Evolutionary conservation across 768 basidiomycete genomes (phyloP).

Genomic region (Trametes punicea): DNA sequence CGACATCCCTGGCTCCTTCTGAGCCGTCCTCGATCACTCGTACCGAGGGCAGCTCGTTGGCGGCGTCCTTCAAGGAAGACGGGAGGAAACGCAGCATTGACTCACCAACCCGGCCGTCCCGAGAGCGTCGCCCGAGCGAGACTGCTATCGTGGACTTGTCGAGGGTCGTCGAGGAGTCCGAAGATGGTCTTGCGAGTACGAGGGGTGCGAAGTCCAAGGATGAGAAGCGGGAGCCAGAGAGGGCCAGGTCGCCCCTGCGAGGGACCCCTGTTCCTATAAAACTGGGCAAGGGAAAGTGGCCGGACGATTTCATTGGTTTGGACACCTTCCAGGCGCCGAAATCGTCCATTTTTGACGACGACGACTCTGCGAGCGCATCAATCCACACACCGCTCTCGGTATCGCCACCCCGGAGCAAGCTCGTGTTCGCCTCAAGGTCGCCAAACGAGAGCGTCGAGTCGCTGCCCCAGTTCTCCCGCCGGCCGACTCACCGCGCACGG

Average conservation of each 20-base stretch:
- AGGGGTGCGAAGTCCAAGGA: slow-evolving; percentile 29
- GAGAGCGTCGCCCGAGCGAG: slow-evolving; percentile 67
- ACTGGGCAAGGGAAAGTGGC: slow-evolving; percentile 79
- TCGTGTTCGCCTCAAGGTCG: slow-evolving; percentile 44
- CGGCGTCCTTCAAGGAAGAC: slow-evolving; percentile 46
- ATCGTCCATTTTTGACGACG: slow-evolving; percentile 20
- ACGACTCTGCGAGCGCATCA: slow-evolving; percentile 22
- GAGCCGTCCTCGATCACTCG: slow-evolving; percentile 64
- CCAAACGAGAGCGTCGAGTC: slow-evolving; percentile 47
- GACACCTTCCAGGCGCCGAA: slow-evolving; percentile 42
- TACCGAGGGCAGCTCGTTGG: slow-evolving; percentile 60
- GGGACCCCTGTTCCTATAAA: slow-evolving; percentile 38
- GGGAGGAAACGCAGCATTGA: slow-evolving; percentile 35
- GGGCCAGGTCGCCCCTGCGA: slow-evolving; percentile 31
- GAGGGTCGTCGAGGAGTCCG: slow-evolving; percentile 65
- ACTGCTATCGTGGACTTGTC: slow-evolving; percentile 56
- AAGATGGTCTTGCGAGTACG: slow-evolving; percentile 52
- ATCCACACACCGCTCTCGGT: slow-evolving; percentile 38
- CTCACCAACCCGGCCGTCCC: slow-evolving; percentile 22
- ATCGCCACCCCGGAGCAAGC: slow-evolving; percentile 49
- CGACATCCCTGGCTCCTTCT: slow-evolving; percentile 53
- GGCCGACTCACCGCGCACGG: slow-evolving; percentile 61
- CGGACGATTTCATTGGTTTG: slow-evolving; percentile 63
- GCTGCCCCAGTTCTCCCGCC: slow-evolving; percentile 46
- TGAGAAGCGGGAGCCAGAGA: slow-evolving; percentile 26